Conservation (phyloP, 306 rosid species). For the Argentina anserina region DNA sequence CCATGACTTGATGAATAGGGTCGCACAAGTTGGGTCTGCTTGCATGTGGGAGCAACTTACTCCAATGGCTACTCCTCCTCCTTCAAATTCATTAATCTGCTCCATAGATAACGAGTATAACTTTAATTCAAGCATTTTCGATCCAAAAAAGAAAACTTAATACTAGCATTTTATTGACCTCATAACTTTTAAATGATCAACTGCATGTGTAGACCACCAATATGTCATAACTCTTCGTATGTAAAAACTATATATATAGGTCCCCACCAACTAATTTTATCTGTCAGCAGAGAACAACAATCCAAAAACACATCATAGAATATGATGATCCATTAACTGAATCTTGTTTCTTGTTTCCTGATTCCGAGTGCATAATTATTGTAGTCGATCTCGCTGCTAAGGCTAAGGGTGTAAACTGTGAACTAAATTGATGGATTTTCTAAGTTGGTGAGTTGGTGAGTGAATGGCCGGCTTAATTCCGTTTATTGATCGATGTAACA, state of each 20-base stretch:
- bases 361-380: too few species aligned
- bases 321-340: too few species aligned
- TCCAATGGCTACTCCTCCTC: slow-evolving; percentile 74
- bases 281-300: background rate
- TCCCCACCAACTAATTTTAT: background rate
- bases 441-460: too few species aligned
- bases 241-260: background rate
- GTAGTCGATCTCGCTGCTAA: too few species aligned
- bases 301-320: background rate
- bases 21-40: slow-evolving; percentile 49
- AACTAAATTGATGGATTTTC: too few species aligned
- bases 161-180: background rate
- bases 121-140: too few species aligned
- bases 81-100: slow-evolving; percentile 66
- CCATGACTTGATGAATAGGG: slow-evolving; percentile 59
- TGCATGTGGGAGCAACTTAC: slow-evolving; percentile 57
- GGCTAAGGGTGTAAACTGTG: too few species aligned
- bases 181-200: too few species aligned
- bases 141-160: background rate
- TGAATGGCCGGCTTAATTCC: too few species aligned
- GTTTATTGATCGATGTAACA: background rate
- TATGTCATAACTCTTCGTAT: too few species aligned
- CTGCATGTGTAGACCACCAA: too few species aligned
- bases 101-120: background rate
- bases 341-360: too few species aligned